phyloP scores from a whole-genome alignment of 2,329 filamentous ascomycete species.

The Fusarium sp. region DNA sequence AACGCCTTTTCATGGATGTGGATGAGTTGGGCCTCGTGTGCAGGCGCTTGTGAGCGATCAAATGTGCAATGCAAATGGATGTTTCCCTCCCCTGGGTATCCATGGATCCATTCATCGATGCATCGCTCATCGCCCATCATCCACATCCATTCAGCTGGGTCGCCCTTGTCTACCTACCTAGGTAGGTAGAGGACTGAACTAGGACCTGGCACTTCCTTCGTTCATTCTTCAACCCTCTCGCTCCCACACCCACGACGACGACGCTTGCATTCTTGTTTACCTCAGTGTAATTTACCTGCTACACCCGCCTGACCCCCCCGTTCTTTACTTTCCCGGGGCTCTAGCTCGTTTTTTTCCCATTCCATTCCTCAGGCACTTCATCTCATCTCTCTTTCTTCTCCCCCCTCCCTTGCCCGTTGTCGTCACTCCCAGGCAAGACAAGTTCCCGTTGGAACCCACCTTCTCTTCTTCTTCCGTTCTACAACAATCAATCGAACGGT shows the following conservation, averaged over 20 bases:
- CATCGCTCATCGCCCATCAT: slow-evolving; percentile 27
- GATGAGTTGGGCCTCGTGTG: not conserved
- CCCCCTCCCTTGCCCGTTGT: slow-evolving; percentile 27
- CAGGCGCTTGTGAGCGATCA: not conserved
- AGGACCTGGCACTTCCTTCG: not conserved
- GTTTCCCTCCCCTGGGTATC: slow-evolving; percentile 14
- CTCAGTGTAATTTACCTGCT: slow-evolving; percentile 33
- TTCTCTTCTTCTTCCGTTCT: slow-evolving; percentile 31
- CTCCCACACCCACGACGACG: slow-evolving; percentile 13
- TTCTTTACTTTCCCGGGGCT: slow-evolving; percentile 23
- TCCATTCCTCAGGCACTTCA: slow-evolving; percentile 32
- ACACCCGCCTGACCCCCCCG: slow-evolving; percentile 19
- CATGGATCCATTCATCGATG: not conserved
- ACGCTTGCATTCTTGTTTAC: slow-evolving; percentile 32
- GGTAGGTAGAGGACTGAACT: not conserved
- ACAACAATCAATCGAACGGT: slow-evolving; percentile 18
- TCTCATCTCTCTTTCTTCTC: slow-evolving; percentile 28
- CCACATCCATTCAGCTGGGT: slow-evolving; percentile 25
- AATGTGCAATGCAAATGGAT: not conserved
- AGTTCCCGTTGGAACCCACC: slow-evolving; percentile 14
- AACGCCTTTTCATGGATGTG: not conserved
- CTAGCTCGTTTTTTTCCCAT: slow-evolving; percentile 5
- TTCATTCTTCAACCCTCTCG: slow-evolving; percentile 16
- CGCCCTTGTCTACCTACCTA: slow-evolving; percentile 18
- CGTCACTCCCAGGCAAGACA: slow-evolving; percentile 14